Evolutionary conservation across 2,329 filamentous ascomycete genomes (phyloP).

Genomic region (Grosmannia huntii): DNA sequence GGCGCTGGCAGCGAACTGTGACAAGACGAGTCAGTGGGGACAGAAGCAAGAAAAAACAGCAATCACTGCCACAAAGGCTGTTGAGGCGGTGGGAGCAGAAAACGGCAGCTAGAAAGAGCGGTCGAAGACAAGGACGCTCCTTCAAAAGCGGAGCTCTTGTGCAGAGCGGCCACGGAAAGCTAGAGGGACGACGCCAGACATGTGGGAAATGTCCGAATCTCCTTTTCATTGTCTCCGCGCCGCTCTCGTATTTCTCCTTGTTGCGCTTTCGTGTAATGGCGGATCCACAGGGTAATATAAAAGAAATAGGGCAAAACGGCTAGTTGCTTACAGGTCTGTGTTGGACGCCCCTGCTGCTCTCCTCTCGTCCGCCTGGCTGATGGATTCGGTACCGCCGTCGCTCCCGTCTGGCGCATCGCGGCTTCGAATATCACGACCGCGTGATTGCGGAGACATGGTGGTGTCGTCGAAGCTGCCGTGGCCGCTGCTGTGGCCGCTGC

Average conservation of each 20-base stretch:
- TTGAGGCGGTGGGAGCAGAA: not conserved
- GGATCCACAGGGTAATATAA: not conserved
- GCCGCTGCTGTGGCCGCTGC: not conserved
- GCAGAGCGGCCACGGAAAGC: not conserved
- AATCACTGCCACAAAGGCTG: not conserved
- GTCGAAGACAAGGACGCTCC: not conserved
- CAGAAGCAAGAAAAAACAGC: not conserved
- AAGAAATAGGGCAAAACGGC: not conserved
- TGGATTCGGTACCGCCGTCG: slow-evolving; percentile 16
- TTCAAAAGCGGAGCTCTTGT: not conserved
- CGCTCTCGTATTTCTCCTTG: not conserved
- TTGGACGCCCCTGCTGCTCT: slow-evolving; percentile 4
- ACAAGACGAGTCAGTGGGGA: not conserved
- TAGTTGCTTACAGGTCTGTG: not conserved
- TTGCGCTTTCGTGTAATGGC: too few species aligned
- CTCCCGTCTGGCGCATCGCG: slow-evolving; percentile 19
- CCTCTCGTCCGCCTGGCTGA: too few species aligned
- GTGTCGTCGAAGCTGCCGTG: slow-evolving; percentile 10
- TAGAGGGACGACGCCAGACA: too few species aligned
- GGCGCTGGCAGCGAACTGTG: slow-evolving; percentile 26
- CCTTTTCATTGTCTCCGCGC: not conserved
- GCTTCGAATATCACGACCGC: slow-evolving; percentile 23
- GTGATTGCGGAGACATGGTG: slow-evolving; percentile 7
- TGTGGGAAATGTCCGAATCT: not conserved
- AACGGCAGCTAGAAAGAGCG: not conserved